Conservation (phyloP, 345 rosid species). For the Syzygium aromaticum region DNA sequence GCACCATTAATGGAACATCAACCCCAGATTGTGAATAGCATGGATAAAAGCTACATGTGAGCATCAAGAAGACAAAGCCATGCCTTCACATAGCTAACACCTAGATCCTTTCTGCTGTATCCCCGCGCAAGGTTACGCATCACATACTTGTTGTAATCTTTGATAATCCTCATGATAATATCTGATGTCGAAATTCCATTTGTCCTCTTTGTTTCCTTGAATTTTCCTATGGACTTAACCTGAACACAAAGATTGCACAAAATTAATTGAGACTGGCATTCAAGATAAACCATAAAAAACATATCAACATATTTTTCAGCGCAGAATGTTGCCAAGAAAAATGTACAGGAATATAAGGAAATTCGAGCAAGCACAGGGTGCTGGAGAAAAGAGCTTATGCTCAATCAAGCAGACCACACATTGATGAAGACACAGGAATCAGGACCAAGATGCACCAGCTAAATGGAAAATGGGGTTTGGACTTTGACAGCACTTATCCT, state of each 20-base stretch:
- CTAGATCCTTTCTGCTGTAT: conserved; percentile 86
- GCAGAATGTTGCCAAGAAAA: neutral
- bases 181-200: conserved; percentile 92
- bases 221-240: conserved; percentile 85
- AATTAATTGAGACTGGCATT: neutral
- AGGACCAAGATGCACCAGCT: neutral
- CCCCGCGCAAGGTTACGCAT: conserved; percentile 89
- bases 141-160: conserved; percentile 92
- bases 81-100: conserved; percentile 91
- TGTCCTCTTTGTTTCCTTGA: conserved; percentile 85
- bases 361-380: neutral
- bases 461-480: neutral
- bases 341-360: neutral
- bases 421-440: neutral
- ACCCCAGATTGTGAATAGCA: neutral
- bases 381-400: neutral
- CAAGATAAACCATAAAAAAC: neutral
- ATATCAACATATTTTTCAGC: neutral
- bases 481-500: neutral
- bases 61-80: conserved; percentile 1
- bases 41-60: neutral
- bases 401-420: neutral
- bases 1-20: neutral
- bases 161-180: conserved; percentile 88
- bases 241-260: conserved; percentile 4